phyloP scores from a whole-genome alignment of 306 rosid genomes.

The Arachis hypogaea region DNA sequence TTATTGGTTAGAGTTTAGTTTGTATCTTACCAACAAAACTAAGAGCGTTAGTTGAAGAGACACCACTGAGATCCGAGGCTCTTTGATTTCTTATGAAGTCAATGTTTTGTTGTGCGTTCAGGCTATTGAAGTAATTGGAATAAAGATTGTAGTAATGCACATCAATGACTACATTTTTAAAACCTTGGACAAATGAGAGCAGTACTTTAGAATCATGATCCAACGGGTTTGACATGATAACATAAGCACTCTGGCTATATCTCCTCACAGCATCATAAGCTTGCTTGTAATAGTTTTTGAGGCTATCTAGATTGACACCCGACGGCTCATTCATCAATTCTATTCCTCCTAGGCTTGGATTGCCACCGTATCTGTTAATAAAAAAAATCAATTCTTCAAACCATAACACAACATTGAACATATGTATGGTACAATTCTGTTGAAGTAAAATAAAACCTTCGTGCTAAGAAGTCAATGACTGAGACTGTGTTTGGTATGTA shows the following conservation, averaged over 20 bases:
- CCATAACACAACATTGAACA: not conserved
- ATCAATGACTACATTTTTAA: constrained; percentile 44
- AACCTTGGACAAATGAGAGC: constrained; percentile 43
- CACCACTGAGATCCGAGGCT: constrained; percentile 40
- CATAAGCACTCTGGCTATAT: constrained; percentile 45
- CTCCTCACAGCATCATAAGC: constrained; percentile 54
- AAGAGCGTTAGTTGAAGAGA: constrained; percentile 54
- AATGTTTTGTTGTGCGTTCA: constrained; percentile 49
- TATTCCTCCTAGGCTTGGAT: constrained; percentile 50
- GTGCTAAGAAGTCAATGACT: constrained; percentile 58
- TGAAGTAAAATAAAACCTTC: constrained; percentile 41
- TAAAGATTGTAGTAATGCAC: constrained; percentile 62
- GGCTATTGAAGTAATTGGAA: not conserved
- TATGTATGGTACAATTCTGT: not conserved
- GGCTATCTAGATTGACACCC: constrained; percentile 47
- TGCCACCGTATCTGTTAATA: constrained; percentile 45
- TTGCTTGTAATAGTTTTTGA: constrained; percentile 42
- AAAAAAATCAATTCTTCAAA: not conserved
- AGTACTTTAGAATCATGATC: constrained; percentile 45
- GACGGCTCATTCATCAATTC: constrained; percentile 52
- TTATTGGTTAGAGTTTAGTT: not conserved
- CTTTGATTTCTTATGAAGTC: constrained; percentile 48
- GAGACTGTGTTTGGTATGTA: constrained; percentile 46
- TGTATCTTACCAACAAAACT: constrained; percentile 50
- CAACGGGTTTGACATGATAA: constrained; percentile 54